Evolutionary conservation across 495 filamentous ascomycete genomes (phyloP), one percentile per base, ranked within the genome.

Genomic region (Apodospora peruviana): DNA sequence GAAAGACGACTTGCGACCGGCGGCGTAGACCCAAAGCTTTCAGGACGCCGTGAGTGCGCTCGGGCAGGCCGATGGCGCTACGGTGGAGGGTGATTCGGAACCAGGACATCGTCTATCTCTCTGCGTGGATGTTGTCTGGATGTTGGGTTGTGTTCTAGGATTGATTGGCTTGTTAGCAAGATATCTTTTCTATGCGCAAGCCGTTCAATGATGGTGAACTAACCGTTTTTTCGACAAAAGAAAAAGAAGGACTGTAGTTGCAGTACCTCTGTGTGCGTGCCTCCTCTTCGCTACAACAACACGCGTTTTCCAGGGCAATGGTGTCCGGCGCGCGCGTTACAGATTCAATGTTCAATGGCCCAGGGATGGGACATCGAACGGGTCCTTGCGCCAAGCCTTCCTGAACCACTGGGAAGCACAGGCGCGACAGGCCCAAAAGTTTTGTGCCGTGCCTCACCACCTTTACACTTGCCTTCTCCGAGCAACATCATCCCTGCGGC

Each of bases 51-150:
- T 80, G 79, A 52, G 84, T 86, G 59, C 86, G 83, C 56, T 81
- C 69, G 9, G 94, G 90, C 43, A 99, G 82, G 59, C 94, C 94
- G 71, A 99, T 99, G 51, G 85, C 84, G 50, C 85, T 90, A 58
- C 94, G 91, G 63, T 93, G 75, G 55, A 97, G 88, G 55, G 91
- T 96, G 63, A 99, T 89, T 59, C 88, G 86, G 79, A 97, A 98
- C 78, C 78, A 97, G 1, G 86, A 79, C 89, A 95, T 95, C 64
- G 52, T 79, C 8, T 37, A n/a, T 8, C 41, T 53, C 21, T 20
- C 19, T 24, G 2, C 22, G 46, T 20, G 44, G 12, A 19, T 34
- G 19, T 42, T 8, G 14, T 39, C 24, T 1, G 2, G n/a, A 7
- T 16, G 16, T 20, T 12, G 39, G 25, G 1, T 14, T 34, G 8